Conservation (phyloP, 306 rosid genomes). For the Ziziphus jujuba region DNA sequence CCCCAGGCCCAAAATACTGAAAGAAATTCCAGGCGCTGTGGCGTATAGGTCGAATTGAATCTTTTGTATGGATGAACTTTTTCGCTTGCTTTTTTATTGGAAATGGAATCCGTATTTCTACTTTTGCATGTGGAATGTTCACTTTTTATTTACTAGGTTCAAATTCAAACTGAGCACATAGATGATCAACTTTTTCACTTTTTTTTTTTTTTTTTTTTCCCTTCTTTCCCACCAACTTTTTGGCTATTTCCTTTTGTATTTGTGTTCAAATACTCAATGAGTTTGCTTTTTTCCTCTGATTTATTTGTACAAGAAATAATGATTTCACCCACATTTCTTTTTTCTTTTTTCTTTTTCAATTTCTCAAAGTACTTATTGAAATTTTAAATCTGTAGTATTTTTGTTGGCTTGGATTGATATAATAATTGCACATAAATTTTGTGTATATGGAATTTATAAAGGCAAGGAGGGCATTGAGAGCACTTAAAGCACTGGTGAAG, state of each 20-base stretch:
- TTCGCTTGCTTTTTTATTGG: background rate
- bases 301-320: conserved; percentile 24
- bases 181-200: background rate
- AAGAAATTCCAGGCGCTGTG: background rate
- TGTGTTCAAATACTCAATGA: background rate
- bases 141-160: background rate
- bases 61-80: background rate
- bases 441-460: conserved; percentile 29
- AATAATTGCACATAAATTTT: background rate
- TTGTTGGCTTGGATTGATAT: background rate
- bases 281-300: too few species aligned
- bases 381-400: background rate
- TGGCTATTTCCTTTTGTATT: background rate
- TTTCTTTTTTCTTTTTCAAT: too few species aligned
- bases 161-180: background rate
- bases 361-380: too few species aligned
- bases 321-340: conserved; percentile 45
- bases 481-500: conserved; percentile 89
- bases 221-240: background rate
- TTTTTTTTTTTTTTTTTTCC: background rate
- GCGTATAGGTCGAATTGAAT: background rate
- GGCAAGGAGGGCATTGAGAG: conserved; percentile 95
- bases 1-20: background rate
- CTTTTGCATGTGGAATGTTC: background rate
- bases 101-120: background rate